Evolutionary conservation across 2,329 filamentous ascomycete genomes (phyloP).

Genomic region (Thermothelomyces thermophilus): DNA sequence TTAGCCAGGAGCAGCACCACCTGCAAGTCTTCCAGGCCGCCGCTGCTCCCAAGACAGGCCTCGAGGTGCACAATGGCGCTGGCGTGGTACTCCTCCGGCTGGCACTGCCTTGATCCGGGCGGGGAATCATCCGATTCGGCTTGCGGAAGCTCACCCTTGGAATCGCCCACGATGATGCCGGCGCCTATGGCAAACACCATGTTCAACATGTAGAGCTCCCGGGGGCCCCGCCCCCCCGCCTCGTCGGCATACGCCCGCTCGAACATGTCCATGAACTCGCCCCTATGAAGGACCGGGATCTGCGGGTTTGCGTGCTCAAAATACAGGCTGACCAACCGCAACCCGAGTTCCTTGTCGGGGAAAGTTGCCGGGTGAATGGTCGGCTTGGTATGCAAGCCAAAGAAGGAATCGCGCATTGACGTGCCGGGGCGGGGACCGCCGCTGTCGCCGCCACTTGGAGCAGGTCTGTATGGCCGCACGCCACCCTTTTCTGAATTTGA

Average conservation of each 20-base stretch:
- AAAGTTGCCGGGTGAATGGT: constrained; percentile 81
- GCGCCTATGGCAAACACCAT: constrained; percentile 96
- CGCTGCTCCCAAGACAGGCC: constrained; percentile 77
- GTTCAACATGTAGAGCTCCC: constrained; percentile 89
- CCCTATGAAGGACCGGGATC: constrained; percentile 83
- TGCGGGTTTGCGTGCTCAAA: constrained; percentile 97
- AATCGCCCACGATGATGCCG: constrained; percentile 76
- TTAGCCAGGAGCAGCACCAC: constrained; percentile 86
- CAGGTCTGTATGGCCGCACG: constrained; percentile 50
- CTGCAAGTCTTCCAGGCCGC: constrained; percentile 86
- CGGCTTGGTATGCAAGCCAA: constrained; percentile 87
- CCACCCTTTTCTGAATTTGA: constrained; percentile 62
- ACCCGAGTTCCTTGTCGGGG: constrained; percentile 67
- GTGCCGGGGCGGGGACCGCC: constrained; percentile 56
- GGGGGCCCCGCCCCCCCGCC: constrained; percentile 59
- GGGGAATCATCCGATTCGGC: constrained; percentile 12
- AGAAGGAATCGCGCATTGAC: constrained; percentile 92
- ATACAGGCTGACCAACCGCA: constrained; percentile 71
- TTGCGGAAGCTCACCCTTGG: constrained; percentile 27
- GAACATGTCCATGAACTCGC: constrained; percentile 84
- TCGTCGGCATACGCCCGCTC: constrained; percentile 70
- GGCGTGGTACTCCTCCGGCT: constrained; percentile 93
- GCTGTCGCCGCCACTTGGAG: constrained; percentile 32
- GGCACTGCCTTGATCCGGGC: constrained; percentile 44
- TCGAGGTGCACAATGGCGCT: constrained; percentile 90